Evolutionary conservation across 768 basidiomycete genomes (phyloP).

Genomic region (Termitomyces heimii): DNA sequence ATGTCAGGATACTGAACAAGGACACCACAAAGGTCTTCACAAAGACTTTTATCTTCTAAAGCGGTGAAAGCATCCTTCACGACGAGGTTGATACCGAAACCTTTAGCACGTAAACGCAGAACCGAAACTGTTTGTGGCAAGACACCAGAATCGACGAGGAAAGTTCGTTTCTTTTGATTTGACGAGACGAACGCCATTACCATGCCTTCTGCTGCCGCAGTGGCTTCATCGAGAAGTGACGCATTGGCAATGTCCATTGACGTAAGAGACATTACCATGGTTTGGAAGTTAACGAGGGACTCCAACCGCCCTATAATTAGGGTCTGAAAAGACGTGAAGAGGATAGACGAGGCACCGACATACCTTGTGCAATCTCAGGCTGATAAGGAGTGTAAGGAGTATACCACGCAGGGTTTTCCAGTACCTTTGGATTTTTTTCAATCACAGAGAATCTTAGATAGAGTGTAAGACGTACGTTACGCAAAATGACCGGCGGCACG

Average conservation of each 20-base stretch:
- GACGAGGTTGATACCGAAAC: conserved; percentile 83
- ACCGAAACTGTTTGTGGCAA: conserved; percentile 89
- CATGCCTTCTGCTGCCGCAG: conserved; percentile 95
- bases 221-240: conserved; percentile 91
- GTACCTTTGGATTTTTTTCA: conserved; percentile 41
- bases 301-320: conserved; percentile 78
- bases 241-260: conserved; percentile 95
- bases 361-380: conserved; percentile 98
- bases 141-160: conserved; percentile 81
- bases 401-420: conserved; percentile 98
- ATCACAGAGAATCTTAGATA: neutral
- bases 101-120: conserved; percentile 84
- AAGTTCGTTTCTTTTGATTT: conserved; percentile 70
- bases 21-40: conserved; percentile 72
- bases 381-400: conserved; percentile 96
- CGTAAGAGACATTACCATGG: conserved; percentile 92
- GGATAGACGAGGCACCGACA: conserved; percentile 8
- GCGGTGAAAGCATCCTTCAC: conserved; percentile 54
- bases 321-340: neutral
- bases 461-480: conserved; percentile 57
- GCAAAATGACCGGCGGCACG: conserved; percentile 91
- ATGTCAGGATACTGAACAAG: conserved; percentile 94
- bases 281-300: conserved; percentile 94
- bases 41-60: conserved; percentile 46
- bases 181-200: conserved; percentile 79